phyloP scores from a whole-genome alignment of 768 basidiomycete species.

The Termitomyces sp. region DNA sequence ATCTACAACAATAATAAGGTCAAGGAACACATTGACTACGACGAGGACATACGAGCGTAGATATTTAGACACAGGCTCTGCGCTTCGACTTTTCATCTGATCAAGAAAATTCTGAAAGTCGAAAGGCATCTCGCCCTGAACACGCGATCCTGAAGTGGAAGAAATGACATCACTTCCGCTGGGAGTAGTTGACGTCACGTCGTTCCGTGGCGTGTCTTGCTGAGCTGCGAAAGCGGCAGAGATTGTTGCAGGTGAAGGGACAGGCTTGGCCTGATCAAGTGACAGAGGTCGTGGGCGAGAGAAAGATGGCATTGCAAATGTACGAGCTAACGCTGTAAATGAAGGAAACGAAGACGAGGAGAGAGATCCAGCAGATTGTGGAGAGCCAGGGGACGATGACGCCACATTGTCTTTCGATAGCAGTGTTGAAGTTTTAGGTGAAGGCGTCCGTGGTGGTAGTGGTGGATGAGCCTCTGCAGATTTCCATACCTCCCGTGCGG shows the following conservation, averaged over 20 bases:
- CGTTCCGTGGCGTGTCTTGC: constrained; percentile 26
- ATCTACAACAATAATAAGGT: constrained; percentile 47
- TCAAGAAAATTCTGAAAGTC: constrained; percentile 95
- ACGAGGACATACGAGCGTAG: constrained; percentile 74
- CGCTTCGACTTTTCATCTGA: constrained; percentile 83
- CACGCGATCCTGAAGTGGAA: constrained; percentile 16
- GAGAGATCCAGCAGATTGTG: constrained; percentile 22
- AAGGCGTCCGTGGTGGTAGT: constrained; percentile 31
- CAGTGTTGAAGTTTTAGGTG: constrained; percentile 28
- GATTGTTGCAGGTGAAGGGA: constrained; percentile 50
- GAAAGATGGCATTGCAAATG: constrained; percentile 50
- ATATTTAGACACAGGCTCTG: constrained; percentile 93
- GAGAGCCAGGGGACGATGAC: constrained; percentile 20
- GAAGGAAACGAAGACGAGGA: constrained; percentile 51
- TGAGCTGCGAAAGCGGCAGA: constrained; percentile 48
- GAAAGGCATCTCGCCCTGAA: constrained; percentile 47
- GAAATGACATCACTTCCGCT: constrained; percentile 22
- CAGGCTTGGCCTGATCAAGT: constrained; percentile 51
- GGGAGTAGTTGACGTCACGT: constrained; percentile 15
- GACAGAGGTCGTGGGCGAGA: constrained; percentile 51
- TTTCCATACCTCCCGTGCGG: constrained; percentile 62
- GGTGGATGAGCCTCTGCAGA: constrained; percentile 58
- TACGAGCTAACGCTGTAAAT: constrained; percentile 60
- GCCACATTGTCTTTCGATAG: constrained; percentile 28
- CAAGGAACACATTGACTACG: neutral